Conservation (phyloP, 768 basidiomycete species). For the Lactarius indigo region DNA sequence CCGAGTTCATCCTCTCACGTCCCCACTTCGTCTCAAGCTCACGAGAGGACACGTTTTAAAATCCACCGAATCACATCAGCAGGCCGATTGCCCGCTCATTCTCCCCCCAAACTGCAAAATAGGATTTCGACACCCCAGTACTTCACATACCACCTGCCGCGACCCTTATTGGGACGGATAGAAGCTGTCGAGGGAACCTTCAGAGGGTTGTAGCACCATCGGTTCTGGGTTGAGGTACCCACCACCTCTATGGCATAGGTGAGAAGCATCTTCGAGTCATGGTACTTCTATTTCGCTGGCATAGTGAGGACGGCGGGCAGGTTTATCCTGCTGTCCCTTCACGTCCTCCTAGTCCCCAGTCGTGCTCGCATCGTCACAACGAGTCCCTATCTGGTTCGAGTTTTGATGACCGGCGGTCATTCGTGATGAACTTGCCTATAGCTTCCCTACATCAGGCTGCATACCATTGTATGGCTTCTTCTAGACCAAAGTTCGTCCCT, state of each 20-base stretch:
- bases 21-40: neutral
- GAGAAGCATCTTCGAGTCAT: neutral
- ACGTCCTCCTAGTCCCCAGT: neutral
- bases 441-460: neutral
- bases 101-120: neutral
- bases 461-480: no score
- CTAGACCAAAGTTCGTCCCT: neutral
- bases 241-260: neutral
- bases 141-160: neutral
- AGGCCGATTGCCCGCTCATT: neutral
- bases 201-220: neutral
- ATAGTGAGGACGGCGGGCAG: neutral
- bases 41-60: neutral
- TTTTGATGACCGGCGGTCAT: neutral
- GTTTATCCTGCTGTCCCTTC: neutral
- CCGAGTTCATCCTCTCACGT: neutral
- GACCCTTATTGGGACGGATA: neutral
- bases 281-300: neutral
- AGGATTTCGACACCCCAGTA: neutral
- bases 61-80: neutral
- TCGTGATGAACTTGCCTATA: neutral
- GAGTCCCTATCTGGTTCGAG: no score
- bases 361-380: neutral
- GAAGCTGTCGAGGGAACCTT: neutral
- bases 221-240: neutral